Conservation (phyloP, 805 yeast species). For the Wickerhamiella kazuoi region DNA sequence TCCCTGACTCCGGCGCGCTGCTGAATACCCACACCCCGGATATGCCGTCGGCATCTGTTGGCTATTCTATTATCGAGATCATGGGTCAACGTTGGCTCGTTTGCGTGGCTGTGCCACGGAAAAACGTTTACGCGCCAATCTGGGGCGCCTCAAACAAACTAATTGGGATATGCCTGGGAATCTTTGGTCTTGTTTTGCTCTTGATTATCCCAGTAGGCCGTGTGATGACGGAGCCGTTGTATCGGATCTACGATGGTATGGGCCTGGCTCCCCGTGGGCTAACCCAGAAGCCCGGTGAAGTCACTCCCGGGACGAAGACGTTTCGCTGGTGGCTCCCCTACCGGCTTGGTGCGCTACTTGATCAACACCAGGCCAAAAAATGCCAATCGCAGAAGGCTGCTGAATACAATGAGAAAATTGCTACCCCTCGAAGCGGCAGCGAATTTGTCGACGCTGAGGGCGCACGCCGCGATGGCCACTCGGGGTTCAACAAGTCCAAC, state of each 20-base stretch:
- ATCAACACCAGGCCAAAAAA: neutral
- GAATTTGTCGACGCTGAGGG: too few relatives aligned
- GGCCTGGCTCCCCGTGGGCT: slow-evolving; percentile 2
- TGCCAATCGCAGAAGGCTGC: too few relatives aligned
- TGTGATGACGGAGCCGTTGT: slow-evolving; percentile 9
- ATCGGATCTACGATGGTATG: slow-evolving; percentile 12
- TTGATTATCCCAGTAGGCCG: slow-evolving; percentile 10
- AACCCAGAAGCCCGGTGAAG: neutral
- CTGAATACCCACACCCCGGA: slow-evolving; percentile 8
- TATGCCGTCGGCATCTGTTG: slow-evolving; percentile 10
- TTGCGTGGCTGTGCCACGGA: slow-evolving; percentile 5
- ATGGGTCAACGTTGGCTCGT: slow-evolving; percentile 9
- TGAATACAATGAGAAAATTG: too few relatives aligned
- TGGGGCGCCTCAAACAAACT: slow-evolving; percentile 6
- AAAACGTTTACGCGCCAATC: slow-evolving; percentile 6
- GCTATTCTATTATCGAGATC: slow-evolving; percentile 8
- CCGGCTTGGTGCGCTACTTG: neutral
- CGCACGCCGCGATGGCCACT: neutral
- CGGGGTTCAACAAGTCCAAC: too few relatives aligned
- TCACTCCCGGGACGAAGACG: neutral
- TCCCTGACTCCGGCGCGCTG: slow-evolving; percentile 7
- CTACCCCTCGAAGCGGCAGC: too few relatives aligned
- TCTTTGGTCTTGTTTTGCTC: slow-evolving; percentile 8
- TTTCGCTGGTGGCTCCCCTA: neutral
- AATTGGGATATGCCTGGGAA: slow-evolving; percentile 10